Evolutionary conservation across 352 stramenopile genomes (phyloP).

Genomic region (Globisporangium cystogenes): DNA sequence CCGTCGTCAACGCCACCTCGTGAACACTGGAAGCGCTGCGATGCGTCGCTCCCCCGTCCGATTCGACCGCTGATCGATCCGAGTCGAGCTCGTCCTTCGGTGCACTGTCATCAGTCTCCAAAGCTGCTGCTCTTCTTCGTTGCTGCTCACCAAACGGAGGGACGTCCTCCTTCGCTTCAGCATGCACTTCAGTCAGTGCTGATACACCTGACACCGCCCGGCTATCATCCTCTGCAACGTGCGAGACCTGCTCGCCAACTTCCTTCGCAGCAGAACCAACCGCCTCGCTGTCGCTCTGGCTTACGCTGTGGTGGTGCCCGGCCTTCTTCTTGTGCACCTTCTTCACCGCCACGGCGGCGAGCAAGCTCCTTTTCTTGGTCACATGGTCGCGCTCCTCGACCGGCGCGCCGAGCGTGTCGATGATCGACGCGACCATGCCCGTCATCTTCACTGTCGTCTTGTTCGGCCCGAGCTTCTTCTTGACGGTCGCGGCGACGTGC

Average conservation of each 20-base stretch:
- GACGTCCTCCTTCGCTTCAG: too few relatives aligned
- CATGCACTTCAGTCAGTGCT: too few relatives aligned
- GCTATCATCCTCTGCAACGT: too few relatives aligned
- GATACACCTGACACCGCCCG: too few relatives aligned
- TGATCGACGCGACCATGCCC: slow-evolving; percentile 53
- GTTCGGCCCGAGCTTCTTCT: slow-evolving; percentile 46
- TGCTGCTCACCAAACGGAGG: too few relatives aligned
- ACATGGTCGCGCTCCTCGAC: slow-evolving; percentile 4
- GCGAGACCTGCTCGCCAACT: too few relatives aligned
- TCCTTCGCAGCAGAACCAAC: neutral
- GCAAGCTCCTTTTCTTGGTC: slow-evolving; percentile 1
- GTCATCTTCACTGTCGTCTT: slow-evolving; percentile 55
- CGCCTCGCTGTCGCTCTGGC: neutral
- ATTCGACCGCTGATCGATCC: neutral
- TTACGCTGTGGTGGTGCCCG: slow-evolving; percentile 18
- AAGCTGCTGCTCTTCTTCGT: too few relatives aligned
- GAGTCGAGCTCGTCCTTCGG: neutral
- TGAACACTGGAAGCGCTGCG: too few relatives aligned
- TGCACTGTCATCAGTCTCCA: too few relatives aligned
- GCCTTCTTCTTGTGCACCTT: slow-evolving; percentile 19
- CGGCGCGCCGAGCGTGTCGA: slow-evolving; percentile 33
- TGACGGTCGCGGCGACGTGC: slow-evolving; percentile 18
- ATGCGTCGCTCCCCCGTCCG: too few relatives aligned
- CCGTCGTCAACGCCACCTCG: too few relatives aligned
- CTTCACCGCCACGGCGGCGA: slow-evolving; percentile 1